phyloP scores from a whole-genome alignment of 345 rosid genomes.

The Moringa oleifera region DNA sequence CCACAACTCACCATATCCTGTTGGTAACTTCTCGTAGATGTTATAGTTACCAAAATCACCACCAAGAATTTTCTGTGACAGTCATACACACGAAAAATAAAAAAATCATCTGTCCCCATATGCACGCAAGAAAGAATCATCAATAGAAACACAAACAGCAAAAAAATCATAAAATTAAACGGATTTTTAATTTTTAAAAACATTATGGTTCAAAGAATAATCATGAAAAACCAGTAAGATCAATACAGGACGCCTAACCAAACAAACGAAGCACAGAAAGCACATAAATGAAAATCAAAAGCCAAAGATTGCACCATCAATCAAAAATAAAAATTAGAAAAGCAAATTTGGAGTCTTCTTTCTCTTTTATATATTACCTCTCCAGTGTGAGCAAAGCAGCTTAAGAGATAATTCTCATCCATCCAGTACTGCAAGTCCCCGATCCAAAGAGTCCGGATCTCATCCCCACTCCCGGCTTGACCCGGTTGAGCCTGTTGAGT shows the following conservation, averaged over 20 bases:
- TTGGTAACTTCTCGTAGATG: background rate
- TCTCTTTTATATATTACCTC: constrained; percentile 34
- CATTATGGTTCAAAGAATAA: background rate
- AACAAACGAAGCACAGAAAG: background rate
- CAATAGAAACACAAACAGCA: no score
- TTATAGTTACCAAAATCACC: background rate
- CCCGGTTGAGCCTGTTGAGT: constrained; percentile 15
- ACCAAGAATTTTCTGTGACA: no score
- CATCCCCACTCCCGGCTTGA: constrained; percentile 48
- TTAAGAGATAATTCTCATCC: constrained; percentile 64
- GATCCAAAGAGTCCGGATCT: constrained; percentile 94
- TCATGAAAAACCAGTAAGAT: background rate
- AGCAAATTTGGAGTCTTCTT: background rate
- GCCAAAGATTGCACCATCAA: background rate
- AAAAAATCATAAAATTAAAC: no score
- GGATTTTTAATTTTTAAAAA: no score
- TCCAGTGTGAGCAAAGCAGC: constrained; percentile 60
- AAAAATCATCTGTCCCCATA: no score
- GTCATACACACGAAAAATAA: no score
- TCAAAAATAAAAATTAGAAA: background rate
- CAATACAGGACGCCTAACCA: background rate
- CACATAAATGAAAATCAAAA: background rate
- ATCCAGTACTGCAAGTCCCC: constrained; percentile 95
- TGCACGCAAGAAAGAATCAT: no score
- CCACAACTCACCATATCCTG: background rate